These are phyloP conservation scores for Erigeron philadelphicus DNA, from an alignment of 140 eudicot species.

Conservation along the genomic window DNA sequence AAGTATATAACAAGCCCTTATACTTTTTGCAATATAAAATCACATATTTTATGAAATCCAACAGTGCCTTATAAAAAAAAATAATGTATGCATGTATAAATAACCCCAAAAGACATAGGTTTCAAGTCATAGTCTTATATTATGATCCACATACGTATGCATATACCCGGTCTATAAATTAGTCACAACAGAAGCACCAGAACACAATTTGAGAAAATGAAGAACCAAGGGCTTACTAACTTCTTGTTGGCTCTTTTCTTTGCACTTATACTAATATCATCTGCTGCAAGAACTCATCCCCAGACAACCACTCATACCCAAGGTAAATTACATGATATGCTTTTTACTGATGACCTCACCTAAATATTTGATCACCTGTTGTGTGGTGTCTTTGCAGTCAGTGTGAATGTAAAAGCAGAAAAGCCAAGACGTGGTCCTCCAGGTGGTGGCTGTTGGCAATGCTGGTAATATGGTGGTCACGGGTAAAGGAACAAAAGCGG, in stretches of 20 bases:
- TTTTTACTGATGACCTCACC: background rate
- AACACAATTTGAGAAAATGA: background rate
- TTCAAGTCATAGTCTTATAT: background rate
- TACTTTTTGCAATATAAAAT: too few species aligned
- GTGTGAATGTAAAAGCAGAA: constrained; percentile 2
- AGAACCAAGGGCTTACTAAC: constrained; percentile 2
- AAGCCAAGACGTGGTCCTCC: background rate
- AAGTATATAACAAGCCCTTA: too few species aligned
- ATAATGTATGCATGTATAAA: too few species aligned
- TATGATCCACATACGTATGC: background rate
- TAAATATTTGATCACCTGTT: background rate
- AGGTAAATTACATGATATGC: background rate
- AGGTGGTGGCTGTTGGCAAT: constrained; percentile 10
- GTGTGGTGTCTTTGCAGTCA: constrained; percentile 10
- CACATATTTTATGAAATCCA: too few species aligned
- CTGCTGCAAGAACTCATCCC: constrained; percentile 12
- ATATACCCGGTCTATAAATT: constrained; percentile 4
- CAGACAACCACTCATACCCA: background rate
- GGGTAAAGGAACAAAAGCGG: background rate
- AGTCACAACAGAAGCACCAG: background rate
- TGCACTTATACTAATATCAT: constrained; percentile 10
- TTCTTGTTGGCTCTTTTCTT: constrained; percentile 10
- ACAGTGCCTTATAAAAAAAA: too few species aligned
- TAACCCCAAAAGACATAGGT: background rate
- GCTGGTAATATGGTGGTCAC: constrained; percentile 4